phyloP scores from a whole-genome alignment of 2,329 filamentous ascomycete genomes.

The Leptographium procerum region DNA sequence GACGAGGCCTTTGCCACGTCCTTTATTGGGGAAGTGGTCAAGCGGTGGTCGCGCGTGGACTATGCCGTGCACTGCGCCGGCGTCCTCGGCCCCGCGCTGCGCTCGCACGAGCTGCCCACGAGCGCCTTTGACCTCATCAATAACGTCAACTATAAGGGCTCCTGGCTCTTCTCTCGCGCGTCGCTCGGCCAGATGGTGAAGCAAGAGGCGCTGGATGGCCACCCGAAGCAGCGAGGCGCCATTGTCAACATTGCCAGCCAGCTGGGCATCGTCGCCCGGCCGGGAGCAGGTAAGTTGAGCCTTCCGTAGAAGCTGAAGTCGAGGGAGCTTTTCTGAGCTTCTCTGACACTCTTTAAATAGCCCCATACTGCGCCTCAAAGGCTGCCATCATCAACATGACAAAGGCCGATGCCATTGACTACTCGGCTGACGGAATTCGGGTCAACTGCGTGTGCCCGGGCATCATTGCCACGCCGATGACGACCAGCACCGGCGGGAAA shows the following conservation, averaged over 20 bases:
- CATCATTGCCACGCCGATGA: constrained; percentile 13
- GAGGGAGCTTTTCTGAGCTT: neutral
- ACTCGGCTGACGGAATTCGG: constrained; percentile 52
- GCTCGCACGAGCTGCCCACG: constrained; percentile 33
- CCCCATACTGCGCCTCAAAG: constrained; percentile 46
- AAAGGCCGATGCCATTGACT: constrained; percentile 54
- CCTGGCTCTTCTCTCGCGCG: constrained; percentile 34
- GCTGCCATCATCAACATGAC: constrained; percentile 41
- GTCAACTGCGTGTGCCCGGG: constrained; percentile 19
- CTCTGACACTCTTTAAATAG: constrained; percentile 18
- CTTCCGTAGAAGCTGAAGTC: constrained; percentile 17
- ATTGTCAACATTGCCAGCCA: constrained; percentile 43
- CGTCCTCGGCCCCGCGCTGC: constrained; percentile 27
- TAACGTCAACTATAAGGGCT: constrained; percentile 42
- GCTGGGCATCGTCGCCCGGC: constrained; percentile 35
- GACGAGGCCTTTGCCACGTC: neutral
- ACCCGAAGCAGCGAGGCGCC: constrained; percentile 31
- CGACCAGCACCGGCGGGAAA: neutral
- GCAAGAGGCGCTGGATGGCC: constrained; percentile 29
- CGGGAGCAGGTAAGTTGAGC: constrained; percentile 31
- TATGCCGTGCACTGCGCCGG: constrained; percentile 47
- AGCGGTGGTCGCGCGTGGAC: constrained; percentile 35
- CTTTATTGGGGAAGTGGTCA: constrained; percentile 7
- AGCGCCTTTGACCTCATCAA: constrained; percentile 41
- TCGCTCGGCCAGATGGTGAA: constrained; percentile 32